Evolutionary conservation across 495 filamentous ascomycete genomes (phyloP).

Genomic region (Poronia punctata): DNA sequence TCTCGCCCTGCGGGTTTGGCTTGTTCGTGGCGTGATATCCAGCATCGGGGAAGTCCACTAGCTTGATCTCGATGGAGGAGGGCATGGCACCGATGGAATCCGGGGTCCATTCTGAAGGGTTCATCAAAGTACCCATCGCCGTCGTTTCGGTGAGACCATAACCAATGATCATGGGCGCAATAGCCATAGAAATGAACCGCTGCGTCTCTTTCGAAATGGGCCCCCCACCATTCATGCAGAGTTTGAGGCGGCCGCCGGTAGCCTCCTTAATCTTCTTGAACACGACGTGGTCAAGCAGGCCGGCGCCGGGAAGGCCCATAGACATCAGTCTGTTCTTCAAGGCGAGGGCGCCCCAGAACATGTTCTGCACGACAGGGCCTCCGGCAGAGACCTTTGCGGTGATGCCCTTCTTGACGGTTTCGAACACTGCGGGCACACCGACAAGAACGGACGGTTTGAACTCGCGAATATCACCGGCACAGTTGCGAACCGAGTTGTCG

Average conservation of each 20-base stretch:
- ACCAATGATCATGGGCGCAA: slow-evolving; percentile 84
- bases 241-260: slow-evolving; percentile 71
- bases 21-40: slow-evolving; percentile 83
- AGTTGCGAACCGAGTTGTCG: slow-evolving; percentile 83
- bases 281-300: slow-evolving; percentile 66
- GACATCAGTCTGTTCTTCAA: slow-evolving; percentile 75
- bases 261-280: slow-evolving; percentile 92
- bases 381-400: slow-evolving; percentile 74
- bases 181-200: slow-evolving; percentile 80
- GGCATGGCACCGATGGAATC: slow-evolving; percentile 74
- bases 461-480: slow-evolving; percentile 91
- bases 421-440: slow-evolving; percentile 95
- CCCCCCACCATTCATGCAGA: slow-evolving; percentile 82
- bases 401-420: slow-evolving; percentile 97
- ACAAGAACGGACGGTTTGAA: slow-evolving; percentile 88
- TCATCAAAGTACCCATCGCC: slow-evolving; percentile 89
- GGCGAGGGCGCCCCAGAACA: slow-evolving; percentile 90
- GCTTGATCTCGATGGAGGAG: slow-evolving; percentile 80
- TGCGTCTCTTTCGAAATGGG: slow-evolving; percentile 83
- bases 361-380: slow-evolving; percentile 61
- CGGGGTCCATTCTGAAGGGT: slow-evolving; percentile 84
- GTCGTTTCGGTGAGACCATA: slow-evolving; percentile 94
- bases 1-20: slow-evolving; percentile 85
- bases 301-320: slow-evolving; percentile 66
- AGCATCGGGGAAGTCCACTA: slow-evolving; percentile 91